Percentiles rank a stretch among this genome's conserved stretches.
Evolutionary conservation across 1,139 yeast species (phyloP).

Genomic region (Saccharomyces hybrid): DNA sequence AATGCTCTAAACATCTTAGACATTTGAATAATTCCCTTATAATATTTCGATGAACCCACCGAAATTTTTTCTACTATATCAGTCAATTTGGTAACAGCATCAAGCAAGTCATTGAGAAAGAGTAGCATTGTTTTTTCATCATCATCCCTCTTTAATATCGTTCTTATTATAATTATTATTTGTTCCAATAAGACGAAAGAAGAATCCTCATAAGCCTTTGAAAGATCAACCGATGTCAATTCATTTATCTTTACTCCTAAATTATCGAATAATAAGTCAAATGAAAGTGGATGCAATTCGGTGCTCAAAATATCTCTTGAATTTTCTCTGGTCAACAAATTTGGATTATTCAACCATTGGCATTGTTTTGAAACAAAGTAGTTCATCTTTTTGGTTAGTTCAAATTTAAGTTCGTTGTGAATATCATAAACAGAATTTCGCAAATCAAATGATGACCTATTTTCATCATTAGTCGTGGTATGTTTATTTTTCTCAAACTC

Average conservation of each 20-base stretch:
- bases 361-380: slow-evolving; percentile 39
- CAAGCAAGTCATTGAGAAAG: slow-evolving; percentile 36
- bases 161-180: slow-evolving; percentile 35
- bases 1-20: slow-evolving; percentile 48
- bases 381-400: slow-evolving; percentile 42
- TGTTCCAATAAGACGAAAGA: slow-evolving; percentile 35
- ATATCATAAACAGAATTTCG: slow-evolving; percentile 19
- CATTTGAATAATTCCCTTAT: slow-evolving; percentile 50
- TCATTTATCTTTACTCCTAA: slow-evolving; percentile 15
- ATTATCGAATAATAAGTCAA: slow-evolving; percentile 34
- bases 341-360: slow-evolving; percentile 41
- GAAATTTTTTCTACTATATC: slow-evolving; percentile 34
- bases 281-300: slow-evolving; percentile 40
- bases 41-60: slow-evolving; percentile 34
- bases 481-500: slow-evolving; percentile 17
- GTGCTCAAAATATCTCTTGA: slow-evolving; percentile 42
- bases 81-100: slow-evolving; percentile 32
- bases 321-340: slow-evolving; percentile 45
- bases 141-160: slow-evolving; percentile 37
- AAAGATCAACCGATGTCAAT: slow-evolving; percentile 23
- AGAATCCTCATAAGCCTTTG: slow-evolving; percentile 17
- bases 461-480: slow-evolving; percentile 13
- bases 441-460: not conserved
- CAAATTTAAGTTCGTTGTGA: slow-evolving; percentile 25
- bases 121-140: slow-evolving; percentile 32